phyloP scores from a whole-genome alignment of 2,329 filamentous ascomycete genomes.

The Pestalotiopsis fici region DNA sequence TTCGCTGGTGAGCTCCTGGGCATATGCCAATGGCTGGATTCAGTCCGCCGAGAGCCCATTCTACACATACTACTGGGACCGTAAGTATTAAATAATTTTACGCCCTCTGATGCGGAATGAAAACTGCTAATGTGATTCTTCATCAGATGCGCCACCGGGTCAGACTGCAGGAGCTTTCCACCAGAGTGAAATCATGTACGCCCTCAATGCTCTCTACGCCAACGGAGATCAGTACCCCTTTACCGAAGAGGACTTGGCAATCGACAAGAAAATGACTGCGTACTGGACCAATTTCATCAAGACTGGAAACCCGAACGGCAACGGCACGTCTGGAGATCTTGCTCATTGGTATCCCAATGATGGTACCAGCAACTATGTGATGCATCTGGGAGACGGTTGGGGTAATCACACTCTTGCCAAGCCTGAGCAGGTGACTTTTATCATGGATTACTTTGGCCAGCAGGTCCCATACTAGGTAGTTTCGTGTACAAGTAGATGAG shows the following conservation, averaged over 20 bases:
- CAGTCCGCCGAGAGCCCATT: slow-evolving; percentile 20
- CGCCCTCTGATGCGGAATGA: no score
- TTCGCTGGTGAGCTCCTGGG: slow-evolving; percentile 25
- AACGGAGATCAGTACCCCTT: slow-evolving; percentile 26
- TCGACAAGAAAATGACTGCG: slow-evolving; percentile 21
- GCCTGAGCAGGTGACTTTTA: neutral
- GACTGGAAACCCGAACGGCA: slow-evolving; percentile 13
- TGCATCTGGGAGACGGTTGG: slow-evolving; percentile 12
- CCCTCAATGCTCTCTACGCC: slow-evolving; percentile 28
- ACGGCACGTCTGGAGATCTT: slow-evolving; percentile 8
- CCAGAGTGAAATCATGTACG: slow-evolving; percentile 30
- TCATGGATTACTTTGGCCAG: slow-evolving; percentile 3
- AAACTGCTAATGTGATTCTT: neutral
- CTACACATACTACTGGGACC: slow-evolving; percentile 29
- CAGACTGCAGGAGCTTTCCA: slow-evolving; percentile 27
- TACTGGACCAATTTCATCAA: slow-evolving; percentile 16
- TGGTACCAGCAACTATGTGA: slow-evolving; percentile 7
- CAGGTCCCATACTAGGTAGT: neutral
- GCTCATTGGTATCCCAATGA: slow-evolving; percentile 14
- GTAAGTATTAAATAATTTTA: neutral
- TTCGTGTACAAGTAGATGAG: neutral
- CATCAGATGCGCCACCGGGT: neutral
- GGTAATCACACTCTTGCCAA: slow-evolving; percentile 2
- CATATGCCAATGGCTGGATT: slow-evolving; percentile 25
- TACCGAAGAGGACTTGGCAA: slow-evolving; percentile 23